Percentiles rank a stretch among this genome's conserved stretches.
Evolutionary conservation across 331 rosid genomes (phyloP).

Genomic region (Arachis monticola): DNA sequence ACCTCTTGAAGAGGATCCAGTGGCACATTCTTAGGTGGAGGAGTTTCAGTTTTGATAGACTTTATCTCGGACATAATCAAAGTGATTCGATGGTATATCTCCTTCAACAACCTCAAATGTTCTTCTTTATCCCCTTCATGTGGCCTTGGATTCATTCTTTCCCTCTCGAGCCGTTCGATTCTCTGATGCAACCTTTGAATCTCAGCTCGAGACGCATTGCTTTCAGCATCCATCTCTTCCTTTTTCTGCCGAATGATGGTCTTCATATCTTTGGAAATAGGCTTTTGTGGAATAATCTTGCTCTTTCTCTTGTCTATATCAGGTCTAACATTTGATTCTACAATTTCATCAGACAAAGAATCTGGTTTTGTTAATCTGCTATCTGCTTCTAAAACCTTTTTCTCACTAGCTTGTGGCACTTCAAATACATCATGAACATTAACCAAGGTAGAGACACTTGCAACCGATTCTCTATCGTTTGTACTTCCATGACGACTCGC

Average conservation of each 20-base stretch:
- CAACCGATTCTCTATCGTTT: slow-evolving; percentile 17
- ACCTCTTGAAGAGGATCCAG: slow-evolving; percentile 69
- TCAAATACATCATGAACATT: slow-evolving; percentile 80
- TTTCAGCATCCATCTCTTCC: slow-evolving; percentile 39
- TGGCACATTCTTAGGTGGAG: slow-evolving; percentile 50
- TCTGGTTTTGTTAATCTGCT: slow-evolving; percentile 59
- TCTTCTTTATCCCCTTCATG: slow-evolving; percentile 52
- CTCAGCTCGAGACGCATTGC: slow-evolving; percentile 49
- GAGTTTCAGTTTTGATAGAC: slow-evolving; percentile 44
- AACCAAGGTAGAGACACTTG: slow-evolving; percentile 34
- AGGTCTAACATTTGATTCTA: slow-evolving; percentile 40
- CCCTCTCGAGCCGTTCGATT: slow-evolving; percentile 68
- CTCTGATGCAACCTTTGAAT: slow-evolving; percentile 59
- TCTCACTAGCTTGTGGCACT: slow-evolving; percentile 58
- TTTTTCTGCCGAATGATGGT: slow-evolving; percentile 26
- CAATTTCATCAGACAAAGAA: slow-evolving; percentile 43
- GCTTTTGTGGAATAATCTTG: slow-evolving; percentile 38
- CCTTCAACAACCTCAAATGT: slow-evolving; percentile 72
- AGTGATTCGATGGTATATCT: slow-evolving; percentile 63
- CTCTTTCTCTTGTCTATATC: slow-evolving; percentile 53
- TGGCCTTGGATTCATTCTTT: slow-evolving; percentile 43
- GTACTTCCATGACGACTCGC: slow-evolving; percentile 5
- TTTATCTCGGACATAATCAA: slow-evolving; percentile 58
- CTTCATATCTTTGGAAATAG: slow-evolving; percentile 39
- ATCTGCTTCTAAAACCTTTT: slow-evolving; percentile 48